Evolutionary conservation across 23 red algal species (phyloP).

Genomic region (Rhodosorus marinus): DNA sequence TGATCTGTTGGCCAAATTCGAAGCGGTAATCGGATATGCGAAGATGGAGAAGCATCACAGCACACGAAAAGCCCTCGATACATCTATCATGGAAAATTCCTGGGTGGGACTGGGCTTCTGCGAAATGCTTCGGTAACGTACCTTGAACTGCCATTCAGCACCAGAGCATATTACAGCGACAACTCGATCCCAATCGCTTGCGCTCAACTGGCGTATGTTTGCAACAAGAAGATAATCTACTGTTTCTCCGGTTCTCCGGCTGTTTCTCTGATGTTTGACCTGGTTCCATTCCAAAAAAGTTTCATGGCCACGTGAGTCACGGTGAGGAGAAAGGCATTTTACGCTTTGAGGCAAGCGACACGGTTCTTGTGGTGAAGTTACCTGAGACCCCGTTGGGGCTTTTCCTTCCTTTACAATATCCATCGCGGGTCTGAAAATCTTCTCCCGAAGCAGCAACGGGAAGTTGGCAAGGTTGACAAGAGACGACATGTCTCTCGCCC

Average conservation of each 20-base stretch:
- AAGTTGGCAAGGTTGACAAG: no score
- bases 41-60: no score
- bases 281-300: no score
- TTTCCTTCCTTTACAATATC: background rate
- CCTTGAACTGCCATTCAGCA: slow-evolving; percentile 88
- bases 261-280: slow-evolving; percentile 15
- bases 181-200: slow-evolving; percentile 71
- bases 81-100: no score
- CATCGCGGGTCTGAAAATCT: no score
- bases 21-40: no score
- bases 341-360: slow-evolving; percentile 23
- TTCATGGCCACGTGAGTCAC: slow-evolving; percentile 1
- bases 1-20: no score
- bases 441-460: no score
- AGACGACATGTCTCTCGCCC: background rate
- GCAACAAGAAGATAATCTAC: slow-evolving; percentile 51
- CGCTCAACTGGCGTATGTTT: slow-evolving; percentile 27
- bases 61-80: no score
- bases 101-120: no score
- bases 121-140: no score
- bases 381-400: slow-evolving; percentile 23
- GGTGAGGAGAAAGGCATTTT: slow-evolving; percentile 13
- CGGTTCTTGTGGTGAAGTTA: slow-evolving; percentile 43
- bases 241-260: slow-evolving; percentile 10
- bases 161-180: slow-evolving; percentile 54